Evolutionary conservation across 1,284 basidiomycete genomes (phyloP).

Genomic region (Ustilago bromivora): DNA sequence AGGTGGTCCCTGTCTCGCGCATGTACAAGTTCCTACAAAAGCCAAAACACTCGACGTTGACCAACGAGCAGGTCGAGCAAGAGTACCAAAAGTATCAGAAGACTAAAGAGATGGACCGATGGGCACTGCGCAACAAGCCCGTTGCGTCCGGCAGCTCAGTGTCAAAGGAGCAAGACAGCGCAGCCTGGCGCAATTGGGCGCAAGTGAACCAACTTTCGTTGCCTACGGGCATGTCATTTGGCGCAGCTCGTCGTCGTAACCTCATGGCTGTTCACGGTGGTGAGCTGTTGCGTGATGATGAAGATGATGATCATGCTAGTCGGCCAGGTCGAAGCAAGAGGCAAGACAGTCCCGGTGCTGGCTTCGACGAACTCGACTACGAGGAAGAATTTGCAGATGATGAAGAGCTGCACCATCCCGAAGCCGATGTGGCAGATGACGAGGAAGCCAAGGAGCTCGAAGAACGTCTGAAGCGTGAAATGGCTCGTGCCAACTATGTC

Average conservation of each 20-base stretch:
- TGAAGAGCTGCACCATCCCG: constrained; percentile 57
- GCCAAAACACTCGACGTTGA: constrained; percentile 56
- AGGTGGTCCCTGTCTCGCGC: constrained; percentile 64
- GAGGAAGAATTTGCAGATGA: constrained; percentile 69
- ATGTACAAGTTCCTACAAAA: constrained; percentile 69
- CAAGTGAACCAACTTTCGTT: constrained; percentile 43
- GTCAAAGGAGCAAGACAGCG: constrained; percentile 41
- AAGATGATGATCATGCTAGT: constrained; percentile 42
- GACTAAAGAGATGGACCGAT: constrained; percentile 55
- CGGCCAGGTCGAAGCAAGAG: constrained; percentile 31
- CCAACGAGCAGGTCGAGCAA: constrained; percentile 60
- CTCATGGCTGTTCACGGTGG: constrained; percentile 56
- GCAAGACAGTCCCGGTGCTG: constrained; percentile 42
- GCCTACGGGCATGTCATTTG: constrained; percentile 49
- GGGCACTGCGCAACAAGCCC: constrained; percentile 51
- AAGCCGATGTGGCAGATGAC: constrained; percentile 59
- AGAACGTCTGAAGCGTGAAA: constrained; percentile 67
- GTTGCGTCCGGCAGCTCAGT: constrained; percentile 23
- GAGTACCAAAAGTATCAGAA: constrained; percentile 57
- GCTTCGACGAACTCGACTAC: constrained; percentile 66
- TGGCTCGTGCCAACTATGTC: constrained; percentile 64
- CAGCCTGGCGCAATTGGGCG: constrained; percentile 48
- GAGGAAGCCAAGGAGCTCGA: constrained; percentile 66
- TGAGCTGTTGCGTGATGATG: constrained; percentile 49
- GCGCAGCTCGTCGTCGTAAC: constrained; percentile 50